Base-by-base conservation (phyloP, 2,329 filamentous ascomycete genomes). In the Alternaria ethzedia region DNA sequence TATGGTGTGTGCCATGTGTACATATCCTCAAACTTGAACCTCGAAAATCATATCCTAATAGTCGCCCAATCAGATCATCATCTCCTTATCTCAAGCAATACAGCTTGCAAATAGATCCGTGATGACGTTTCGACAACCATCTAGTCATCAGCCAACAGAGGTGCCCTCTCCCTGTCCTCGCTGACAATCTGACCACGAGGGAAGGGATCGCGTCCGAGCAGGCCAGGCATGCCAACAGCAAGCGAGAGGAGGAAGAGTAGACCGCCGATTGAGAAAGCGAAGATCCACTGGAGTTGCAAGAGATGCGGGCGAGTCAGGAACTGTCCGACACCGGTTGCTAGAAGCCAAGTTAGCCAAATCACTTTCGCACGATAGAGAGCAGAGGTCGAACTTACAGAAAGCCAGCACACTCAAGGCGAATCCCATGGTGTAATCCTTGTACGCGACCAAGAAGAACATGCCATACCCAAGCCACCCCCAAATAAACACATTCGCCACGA, bases 271-370 rank as follows among this genome's bases (percentile, higher is more conserved):
- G 89, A 84, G 75, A 96, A 96, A 32, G 93, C 91, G 78, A 97
- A 97, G 80, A 96, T 95, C 93, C 93, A 97, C 82, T 97, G 94
- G 68, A 97, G 84, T 7, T 92, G 91, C 69, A 96, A 85, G 67
- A 90, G 79, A 76, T 96, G 86, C 63, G 90, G 80, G 77, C 93
- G 89, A 73, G 86, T 85, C 54, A 89, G 83, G 82, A 96, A 89
- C 79, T 97, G 94, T 13, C 88, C 87, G 15, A 96, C 88, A 12
- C 92, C 93, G 45, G 96, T 88, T 17, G 85, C 86, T 87, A 61
- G 23, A 10, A 8, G 3, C 5, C 25, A 44, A n/a, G 54, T 47
- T 61, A 68, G 63, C 51, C 26, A 12, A 13, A 11, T n/a, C 20
- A 5, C 9, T 43, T 7, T 12, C 5, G 20, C 8, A 11, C 5